Percentiles rank a stretch among this genome's conserved stretches.
phyloP scores from a whole-genome alignment of 1,284 basidiomycete genomes.

The Athelia psychrophila region DNA sequence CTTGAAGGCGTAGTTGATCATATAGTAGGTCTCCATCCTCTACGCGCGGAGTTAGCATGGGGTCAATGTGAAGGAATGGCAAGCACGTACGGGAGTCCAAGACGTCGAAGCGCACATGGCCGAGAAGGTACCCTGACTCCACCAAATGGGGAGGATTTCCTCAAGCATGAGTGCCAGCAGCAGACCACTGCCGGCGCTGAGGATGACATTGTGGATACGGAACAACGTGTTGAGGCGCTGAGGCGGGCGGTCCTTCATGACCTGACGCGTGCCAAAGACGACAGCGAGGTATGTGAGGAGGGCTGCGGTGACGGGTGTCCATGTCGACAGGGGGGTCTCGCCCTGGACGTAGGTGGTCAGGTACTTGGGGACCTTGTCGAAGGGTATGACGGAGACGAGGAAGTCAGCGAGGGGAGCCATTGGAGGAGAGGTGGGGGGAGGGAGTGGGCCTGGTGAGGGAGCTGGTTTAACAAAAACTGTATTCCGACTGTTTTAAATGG shows the following conservation, averaged over 20 bases:
- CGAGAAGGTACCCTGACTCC: slow-evolving; percentile 69
- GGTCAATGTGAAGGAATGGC: slow-evolving; percentile 10
- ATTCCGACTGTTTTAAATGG: not conserved
- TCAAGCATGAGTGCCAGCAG: slow-evolving; percentile 88
- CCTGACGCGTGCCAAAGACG: slow-evolving; percentile 84
- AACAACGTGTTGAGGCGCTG: slow-evolving; percentile 86
- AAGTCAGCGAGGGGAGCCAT: slow-evolving; percentile 77
- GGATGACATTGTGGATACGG: slow-evolving; percentile 89
- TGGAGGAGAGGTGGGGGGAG: slow-evolving; percentile 17
- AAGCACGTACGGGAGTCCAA: slow-evolving; percentile 77
- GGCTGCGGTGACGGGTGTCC: slow-evolving; percentile 65
- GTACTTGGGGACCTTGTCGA: slow-evolving; percentile 55
- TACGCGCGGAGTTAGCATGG: slow-evolving; percentile 25
- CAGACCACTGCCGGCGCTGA: slow-evolving; percentile 80
- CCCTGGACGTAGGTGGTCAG: slow-evolving; percentile 71
- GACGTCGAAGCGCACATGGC: slow-evolving; percentile 77
- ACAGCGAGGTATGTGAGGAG: slow-evolving; percentile 82
- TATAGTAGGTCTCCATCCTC: slow-evolving; percentile 91
- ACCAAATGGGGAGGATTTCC: slow-evolving; percentile 79
- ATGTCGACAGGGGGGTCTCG: slow-evolving; percentile 79
- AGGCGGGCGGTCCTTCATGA: slow-evolving; percentile 79
- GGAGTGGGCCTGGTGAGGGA: slow-evolving; percentile 31
- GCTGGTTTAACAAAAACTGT: slow-evolving; percentile 39
- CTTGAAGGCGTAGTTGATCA: slow-evolving; percentile 98
- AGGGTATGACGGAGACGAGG: slow-evolving; percentile 53